Base-by-base conservation (phyloP, 495 filamentous ascomycete genomes). In the Venustampulla echinocandica region DNA sequence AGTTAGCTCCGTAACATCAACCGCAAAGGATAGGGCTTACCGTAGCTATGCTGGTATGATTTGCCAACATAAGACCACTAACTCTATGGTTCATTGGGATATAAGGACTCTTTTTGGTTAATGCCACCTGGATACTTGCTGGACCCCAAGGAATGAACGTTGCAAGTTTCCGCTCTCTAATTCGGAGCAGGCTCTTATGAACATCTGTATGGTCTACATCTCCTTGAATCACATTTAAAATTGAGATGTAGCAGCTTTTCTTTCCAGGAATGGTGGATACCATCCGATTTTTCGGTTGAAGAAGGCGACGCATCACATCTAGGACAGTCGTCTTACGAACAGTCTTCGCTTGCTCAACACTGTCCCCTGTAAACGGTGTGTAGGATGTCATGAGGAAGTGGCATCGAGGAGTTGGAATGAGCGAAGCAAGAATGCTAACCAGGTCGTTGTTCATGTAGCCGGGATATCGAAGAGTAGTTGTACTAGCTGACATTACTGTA, bases 361-460 rank as follows among this genome's bases (percentile, higher is more conserved):
- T 90, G 62, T 95, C 88, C 44, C 87, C 84, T 1, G 92, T 97
- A 57, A 98, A 98, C 7, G 92, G 92, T 0, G 92, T 98, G 66
- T 97, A 98, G 15, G 89, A 87, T 1, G 92, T 97, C 80, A 96
- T 89, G 32, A 98, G 72, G 77, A 98, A 98, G 63, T 98, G 92
- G 64, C 88, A 93, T 45, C 92, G 85, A 11, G 92, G 92, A 0
- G 89, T 97, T 7, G 92, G 92, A 41, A 98, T 96, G 4, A 98
- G 74, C 17, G 89, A 93, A 28, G 92, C 93, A 37, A 97, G 80
- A 59, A 98, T 96, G 58, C 90, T 88, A 53, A 93, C 90, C 6
- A 98, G 82, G 60, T 98, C 92, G 62, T 98, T 98, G 69, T 98
- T 92, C 93, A 98, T 97, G 61, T 98, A 98, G 20, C 93, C 92